Conservation (phyloP, 345 rosid genomes). For the Kernera saxatilis region DNA sequence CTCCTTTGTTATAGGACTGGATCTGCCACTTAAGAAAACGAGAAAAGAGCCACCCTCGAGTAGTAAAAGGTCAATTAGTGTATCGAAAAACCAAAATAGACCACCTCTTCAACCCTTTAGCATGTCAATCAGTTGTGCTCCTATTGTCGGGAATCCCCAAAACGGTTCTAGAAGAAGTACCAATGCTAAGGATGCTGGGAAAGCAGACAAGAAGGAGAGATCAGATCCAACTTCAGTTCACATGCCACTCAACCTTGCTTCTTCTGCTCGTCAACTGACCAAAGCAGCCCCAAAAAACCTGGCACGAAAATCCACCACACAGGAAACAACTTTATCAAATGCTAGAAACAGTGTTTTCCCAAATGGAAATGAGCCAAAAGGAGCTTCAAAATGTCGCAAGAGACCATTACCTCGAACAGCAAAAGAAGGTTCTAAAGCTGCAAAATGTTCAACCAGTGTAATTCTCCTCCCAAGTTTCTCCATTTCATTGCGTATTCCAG, state of each 20-base stretch:
- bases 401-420: constrained; percentile 33
- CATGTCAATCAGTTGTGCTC: constrained; percentile 4
- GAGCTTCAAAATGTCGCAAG: constrained; percentile 21
- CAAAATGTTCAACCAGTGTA: constrained; percentile 48
- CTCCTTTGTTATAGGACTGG: neutral
- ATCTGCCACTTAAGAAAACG: neutral
- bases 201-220: constrained; percentile 32
- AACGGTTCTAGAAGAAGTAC: neutral
- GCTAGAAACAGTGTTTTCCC: constrained; percentile 28
- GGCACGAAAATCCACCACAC: constrained; percentile 31
- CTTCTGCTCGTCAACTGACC: constrained; percentile 26
- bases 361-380: constrained; percentile 15
- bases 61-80: constrained; percentile 6
- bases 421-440: constrained; percentile 30
- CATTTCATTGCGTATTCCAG: neutral
- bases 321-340: constrained; percentile 24
- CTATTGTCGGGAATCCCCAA: neutral
- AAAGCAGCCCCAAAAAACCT: constrained; percentile 33
- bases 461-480: constrained; percentile 6
- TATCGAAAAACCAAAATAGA: constrained; percentile 2
- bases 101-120: constrained; percentile 1
- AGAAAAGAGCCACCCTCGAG: constrained; percentile 16
- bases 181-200: neutral
- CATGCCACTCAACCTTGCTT: constrained; percentile 45
- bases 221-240: constrained; percentile 35